These are phyloP conservation scores for Psilocybe azurescens DNA, from an alignment of 768 basidiomycete species.

Conservation along the genomic window DNA sequence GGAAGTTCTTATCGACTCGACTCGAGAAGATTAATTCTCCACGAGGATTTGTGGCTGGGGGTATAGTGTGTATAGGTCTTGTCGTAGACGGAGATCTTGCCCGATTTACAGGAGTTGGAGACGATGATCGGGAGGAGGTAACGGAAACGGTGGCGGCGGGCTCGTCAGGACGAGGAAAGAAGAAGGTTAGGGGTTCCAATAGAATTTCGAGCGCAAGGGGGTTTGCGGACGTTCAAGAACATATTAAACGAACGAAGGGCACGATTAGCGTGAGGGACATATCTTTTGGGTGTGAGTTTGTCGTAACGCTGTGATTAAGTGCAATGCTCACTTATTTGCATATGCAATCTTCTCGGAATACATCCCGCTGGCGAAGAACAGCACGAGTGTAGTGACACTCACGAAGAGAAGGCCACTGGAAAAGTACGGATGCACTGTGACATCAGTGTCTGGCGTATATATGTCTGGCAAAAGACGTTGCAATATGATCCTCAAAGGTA, in stretches of 20 bases:
- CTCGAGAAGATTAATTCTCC: conserved; percentile 97
- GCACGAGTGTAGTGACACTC: conserved; percentile 84
- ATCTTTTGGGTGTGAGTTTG: conserved; percentile 54
- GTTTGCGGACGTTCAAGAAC: conserved; percentile 92
- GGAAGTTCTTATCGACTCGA: conserved; percentile 79
- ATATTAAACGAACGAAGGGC: conserved; percentile 94
- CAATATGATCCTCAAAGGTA: conserved; percentile 63
- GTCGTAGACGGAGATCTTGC: conserved; percentile 45
- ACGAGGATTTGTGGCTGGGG: conserved; percentile 86
- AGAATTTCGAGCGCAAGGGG: conserved; percentile 66
- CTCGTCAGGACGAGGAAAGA: conserved; percentile 53
- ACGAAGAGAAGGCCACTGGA: conserved; percentile 85
- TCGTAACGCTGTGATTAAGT: not conserved
- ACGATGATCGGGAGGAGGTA: conserved; percentile 40
- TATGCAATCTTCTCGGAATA: conserved; percentile 96
- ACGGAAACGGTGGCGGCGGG: conserved; percentile 17
- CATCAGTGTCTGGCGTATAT: conserved; percentile 44
- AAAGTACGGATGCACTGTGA: conserved; percentile 73
- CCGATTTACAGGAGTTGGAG: conserved; percentile 34
- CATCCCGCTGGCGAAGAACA: conserved; percentile 97
- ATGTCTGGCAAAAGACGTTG: conserved; percentile 55
- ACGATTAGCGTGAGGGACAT: conserved; percentile 94
- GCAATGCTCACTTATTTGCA: conserved; percentile 81
- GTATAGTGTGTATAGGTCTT: conserved; percentile 78
- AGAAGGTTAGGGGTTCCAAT: conserved; percentile 60